Conservation (phyloP, 371 early-diverging fungal genomes). For the Haplosporangium sp. region DNA sequence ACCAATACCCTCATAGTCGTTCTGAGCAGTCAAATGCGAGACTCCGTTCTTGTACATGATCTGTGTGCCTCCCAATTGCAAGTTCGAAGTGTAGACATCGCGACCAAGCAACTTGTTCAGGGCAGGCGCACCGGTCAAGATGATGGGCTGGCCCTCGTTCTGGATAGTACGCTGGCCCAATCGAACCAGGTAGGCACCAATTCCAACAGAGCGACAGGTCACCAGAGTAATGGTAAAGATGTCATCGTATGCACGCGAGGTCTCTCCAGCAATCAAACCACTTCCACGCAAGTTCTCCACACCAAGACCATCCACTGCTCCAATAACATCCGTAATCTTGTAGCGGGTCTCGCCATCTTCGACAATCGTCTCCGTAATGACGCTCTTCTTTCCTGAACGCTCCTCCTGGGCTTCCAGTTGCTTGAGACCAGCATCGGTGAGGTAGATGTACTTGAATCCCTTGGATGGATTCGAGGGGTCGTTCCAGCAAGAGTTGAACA, state of each 20-base stretch:
- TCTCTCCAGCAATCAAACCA: slow-evolving; percentile 99
- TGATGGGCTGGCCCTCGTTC: slow-evolving; percentile 97
- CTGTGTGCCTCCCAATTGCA: slow-evolving; percentile 98
- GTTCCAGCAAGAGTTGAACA: slow-evolving; percentile 91
- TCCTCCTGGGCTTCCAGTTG: slow-evolving; percentile 62
- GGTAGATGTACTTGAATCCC: slow-evolving; percentile 94
- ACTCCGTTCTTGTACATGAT: slow-evolving; percentile 99
- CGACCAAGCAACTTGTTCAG: slow-evolving; percentile 99
- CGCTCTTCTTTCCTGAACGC: slow-evolving; percentile 67
- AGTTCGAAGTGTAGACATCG: slow-evolving; percentile 97
- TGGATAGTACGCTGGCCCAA: slow-evolving; percentile 98
- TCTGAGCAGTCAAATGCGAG: slow-evolving; percentile 94
- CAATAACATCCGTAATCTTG: slow-evolving; percentile 92
- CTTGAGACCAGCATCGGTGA: slow-evolving; percentile 80
- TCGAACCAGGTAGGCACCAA: slow-evolving; percentile 99
- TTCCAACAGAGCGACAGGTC: slow-evolving; percentile 97
- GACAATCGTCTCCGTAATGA: slow-evolving; percentile 74
- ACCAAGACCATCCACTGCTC: slow-evolving; percentile 91
- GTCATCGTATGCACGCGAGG: slow-evolving; percentile 94
- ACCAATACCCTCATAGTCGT: slow-evolving; percentile 93
- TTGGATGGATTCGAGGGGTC: slow-evolving; percentile 82
- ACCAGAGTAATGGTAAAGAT: slow-evolving; percentile 98
- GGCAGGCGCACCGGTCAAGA: slow-evolving; percentile 98
- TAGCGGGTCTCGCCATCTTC: slow-evolving; percentile 83
- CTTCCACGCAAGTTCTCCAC: slow-evolving; percentile 99